Base-by-base conservation (phyloP, 1,284 basidiomycete species). In the Calocybe gambosa region DNA sequence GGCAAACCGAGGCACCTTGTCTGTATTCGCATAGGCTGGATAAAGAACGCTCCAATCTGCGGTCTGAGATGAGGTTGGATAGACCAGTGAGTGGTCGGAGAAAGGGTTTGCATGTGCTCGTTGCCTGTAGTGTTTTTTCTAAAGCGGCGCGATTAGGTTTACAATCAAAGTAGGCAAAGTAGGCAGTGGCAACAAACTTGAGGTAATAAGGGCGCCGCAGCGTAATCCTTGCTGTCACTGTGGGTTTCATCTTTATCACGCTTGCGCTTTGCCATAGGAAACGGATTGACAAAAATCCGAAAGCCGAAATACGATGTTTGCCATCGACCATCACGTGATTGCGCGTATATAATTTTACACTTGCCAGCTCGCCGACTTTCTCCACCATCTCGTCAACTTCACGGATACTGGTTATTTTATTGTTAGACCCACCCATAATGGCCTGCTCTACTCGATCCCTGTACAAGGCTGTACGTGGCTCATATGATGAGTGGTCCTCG, bases 51-150 rank as follows among this genome's bases (percentile, higher is more conserved):
- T 68, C 93, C 94, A 97, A 67, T 96, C 84, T 69, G 96, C 85
- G 45, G 74, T 67, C 15, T 72, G 66, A 0, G 95, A 94, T 8
- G 81, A 79, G n/a, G 78, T 52, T 0, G 96, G 96, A 63, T 98
- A 99, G 52, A 85, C 83, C 42, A 99, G 78, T 19, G 82, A 76
- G 67, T 99, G 96, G 66, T 99, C 96, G 10, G 90, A 91, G 67
- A 99, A 98, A 1, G 95, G 95, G 64, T 99, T 99, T 5, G 95
- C 94, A 63, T 99, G 95, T 2, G 95, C 96, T 46, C 96, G 78
- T 64, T 99, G 96, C 18, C 96, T 78, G 67, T 99, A 99, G 67
- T 90, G 91, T 59, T 89, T 82, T 85, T 98, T 98, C 88, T 96
- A 28, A 16, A 38, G 9, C 42, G 13, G 29, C 29, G 12, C 3